Base-by-base conservation (phyloP, 202 grass and related monocot genomes). In the Saccharum hybrid region DNA sequence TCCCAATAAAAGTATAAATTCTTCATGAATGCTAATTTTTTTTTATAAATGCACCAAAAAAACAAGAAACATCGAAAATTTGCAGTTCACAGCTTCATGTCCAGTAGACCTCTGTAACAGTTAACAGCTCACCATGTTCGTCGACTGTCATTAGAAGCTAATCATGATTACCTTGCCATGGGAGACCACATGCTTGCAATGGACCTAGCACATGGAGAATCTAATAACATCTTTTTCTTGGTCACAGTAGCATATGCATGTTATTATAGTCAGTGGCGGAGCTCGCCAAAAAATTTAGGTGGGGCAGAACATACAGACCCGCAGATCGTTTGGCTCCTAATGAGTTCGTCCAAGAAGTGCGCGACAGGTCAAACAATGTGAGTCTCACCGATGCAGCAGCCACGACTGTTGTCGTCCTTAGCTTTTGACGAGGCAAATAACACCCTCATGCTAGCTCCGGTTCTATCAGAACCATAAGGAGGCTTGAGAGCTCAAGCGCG, bases 41-140 rank as follows among this genome's bases (percentile, higher is more conserved):
- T 79, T 11, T 54, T 80, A 72, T 66, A 51, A 64, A 71, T 45
- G 13, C 22, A 21, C 46, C 11, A 45, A 85, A 49, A 49, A 72
- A 48, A 6, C 14, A 51, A 56, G 18, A 56, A 56, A 56, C 52
- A 56, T 7, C 18, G 2, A n/a, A 71, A 59, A 62, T 46, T 48
- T 73, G 18, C 8, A 49, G 40, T 82, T 73, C 1, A 36, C 69
- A 1, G 38, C 16, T 22, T 59, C 19, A 8, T 8, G 33, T 41
- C 7, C 23, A 46, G 22, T 18, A 60, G 77, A 75, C 8, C 8
- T 36, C 10, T 37, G 2, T 68, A 45, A 48, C 31, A 39, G 6
- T 26, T 75, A 45, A 61, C 31, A 28, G 6, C 22, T 68, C 37
- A 81, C 70, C 52, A 61, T 19, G 18, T 26, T 48, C 81, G n/a